Evolutionary conservation across 2,329 filamentous ascomycete genomes (phyloP).

Genomic region (Trichocomaceae sp.): DNA sequence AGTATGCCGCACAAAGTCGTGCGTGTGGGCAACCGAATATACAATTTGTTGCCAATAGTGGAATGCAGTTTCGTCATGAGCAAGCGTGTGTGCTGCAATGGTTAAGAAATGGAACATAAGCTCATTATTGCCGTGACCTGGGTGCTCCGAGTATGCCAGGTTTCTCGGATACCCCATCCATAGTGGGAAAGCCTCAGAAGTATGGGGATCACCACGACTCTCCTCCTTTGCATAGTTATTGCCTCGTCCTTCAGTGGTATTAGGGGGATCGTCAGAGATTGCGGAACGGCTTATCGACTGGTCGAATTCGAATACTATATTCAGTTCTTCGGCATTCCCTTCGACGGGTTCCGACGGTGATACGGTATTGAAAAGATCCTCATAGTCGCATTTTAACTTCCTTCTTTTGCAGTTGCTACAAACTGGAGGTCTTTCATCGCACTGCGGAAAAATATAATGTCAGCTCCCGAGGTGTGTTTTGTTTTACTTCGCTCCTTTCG

Average conservation of each 20-base stretch:
- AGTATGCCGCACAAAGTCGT: slow-evolving; percentile 9
- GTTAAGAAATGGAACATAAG: slow-evolving; percentile 12
- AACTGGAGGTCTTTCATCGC: slow-evolving; percentile 11
- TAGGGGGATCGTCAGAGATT: background rate
- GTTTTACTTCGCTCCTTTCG: background rate
- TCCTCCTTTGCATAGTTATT: background rate
- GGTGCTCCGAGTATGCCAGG: background rate
- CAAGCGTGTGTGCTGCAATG: slow-evolving; percentile 4
- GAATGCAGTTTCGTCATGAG: background rate
- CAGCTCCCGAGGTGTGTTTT: background rate
- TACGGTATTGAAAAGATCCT: slow-evolving; percentile 4
- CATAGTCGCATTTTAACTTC: slow-evolving; percentile 12
- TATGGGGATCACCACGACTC: background rate
- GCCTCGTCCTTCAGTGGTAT: background rate
- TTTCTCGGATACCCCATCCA: background rate
- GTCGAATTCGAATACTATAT: slow-evolving; percentile 9
- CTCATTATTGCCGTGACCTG: slow-evolving; percentile 4
- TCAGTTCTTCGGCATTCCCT: background rate
- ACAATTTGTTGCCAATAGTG: slow-evolving; percentile 9
- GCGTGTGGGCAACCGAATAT: slow-evolving; percentile 1
- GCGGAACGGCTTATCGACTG: background rate
- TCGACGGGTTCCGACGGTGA: background rate
- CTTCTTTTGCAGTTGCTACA: slow-evolving; percentile 11
- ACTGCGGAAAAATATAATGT: slow-evolving; percentile 7
- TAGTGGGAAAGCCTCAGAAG: background rate